Percentiles rank a stretch among this genome's conserved stretches.
These are phyloP conservation scores for Prunus fruticosa DNA, from an alignment of 306 rosid genomes.

Conservation along the genomic window DNA sequence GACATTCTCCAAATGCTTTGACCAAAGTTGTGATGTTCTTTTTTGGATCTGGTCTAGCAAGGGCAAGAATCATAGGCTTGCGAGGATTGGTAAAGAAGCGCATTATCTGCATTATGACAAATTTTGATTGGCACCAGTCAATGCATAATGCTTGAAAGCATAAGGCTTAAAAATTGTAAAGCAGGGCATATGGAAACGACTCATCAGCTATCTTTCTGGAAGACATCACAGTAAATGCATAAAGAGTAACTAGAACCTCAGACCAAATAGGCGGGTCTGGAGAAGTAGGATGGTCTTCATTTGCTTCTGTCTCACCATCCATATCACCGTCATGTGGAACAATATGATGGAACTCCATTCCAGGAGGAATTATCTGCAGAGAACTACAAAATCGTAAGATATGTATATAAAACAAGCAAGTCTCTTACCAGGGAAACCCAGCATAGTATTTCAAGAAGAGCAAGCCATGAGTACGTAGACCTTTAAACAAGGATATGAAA, in stretches of 20 bases:
- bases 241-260: slow-evolving; percentile 59
- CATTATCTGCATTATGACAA: slow-evolving; percentile 66
- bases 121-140: slow-evolving; percentile 20
- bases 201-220: slow-evolving; percentile 18
- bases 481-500: slow-evolving; percentile 8
- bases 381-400: slow-evolving; percentile 19
- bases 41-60: slow-evolving; percentile 98
- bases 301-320: slow-evolving; percentile 82
- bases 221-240: slow-evolving; percentile 27
- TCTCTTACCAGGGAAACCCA: slow-evolving; percentile 17
- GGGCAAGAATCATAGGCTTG: slow-evolving; percentile 97
- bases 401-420: slow-evolving; percentile 9
- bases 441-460: slow-evolving; percentile 17
- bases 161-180: slow-evolving; percentile 14
- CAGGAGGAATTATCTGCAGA: slow-evolving; percentile 89
- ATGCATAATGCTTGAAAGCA: slow-evolving; percentile 19
- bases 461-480: slow-evolving; percentile 12
- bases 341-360: slow-evolving; percentile 98
- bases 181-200: slow-evolving; percentile 15
- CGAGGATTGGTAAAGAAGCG: slow-evolving; percentile 95
- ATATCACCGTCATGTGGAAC: slow-evolving; percentile 83
- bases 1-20: slow-evolving; percentile 98
- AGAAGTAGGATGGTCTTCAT: slow-evolving; percentile 78
- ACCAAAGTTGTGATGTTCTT: slow-evolving; percentile 98
- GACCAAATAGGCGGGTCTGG: slow-evolving; percentile 95